Conservation (phyloP, 768 basidiomycete species). For the Podaxis rugospora region DNA sequence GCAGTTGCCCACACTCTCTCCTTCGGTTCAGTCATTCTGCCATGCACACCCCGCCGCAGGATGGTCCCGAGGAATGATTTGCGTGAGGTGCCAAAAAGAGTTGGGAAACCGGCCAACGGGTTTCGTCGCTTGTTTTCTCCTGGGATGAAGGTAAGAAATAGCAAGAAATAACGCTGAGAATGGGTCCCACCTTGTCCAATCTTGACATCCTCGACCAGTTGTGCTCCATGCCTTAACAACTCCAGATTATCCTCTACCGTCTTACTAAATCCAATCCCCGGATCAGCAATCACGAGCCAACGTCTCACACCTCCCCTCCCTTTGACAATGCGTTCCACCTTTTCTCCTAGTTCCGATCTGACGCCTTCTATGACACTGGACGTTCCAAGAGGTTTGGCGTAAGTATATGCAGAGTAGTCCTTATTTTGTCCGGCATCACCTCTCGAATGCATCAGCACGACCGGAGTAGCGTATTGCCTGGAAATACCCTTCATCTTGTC, state of each 20-base stretch:
- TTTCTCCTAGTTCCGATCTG: constrained; percentile 62
- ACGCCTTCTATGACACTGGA: constrained; percentile 64
- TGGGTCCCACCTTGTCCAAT: constrained; percentile 25
- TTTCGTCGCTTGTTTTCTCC: constrained; percentile 30
- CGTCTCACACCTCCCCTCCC: constrained; percentile 70
- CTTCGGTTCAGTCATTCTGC: constrained; percentile 52
- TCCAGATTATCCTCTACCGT: constrained; percentile 67
- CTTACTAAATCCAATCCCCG: constrained; percentile 95
- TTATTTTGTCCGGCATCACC: constrained; percentile 79
- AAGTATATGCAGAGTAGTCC: constrained; percentile 46
- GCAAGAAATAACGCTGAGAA: neutral
- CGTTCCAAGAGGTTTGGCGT: constrained; percentile 21
- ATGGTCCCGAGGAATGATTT: constrained; percentile 82
- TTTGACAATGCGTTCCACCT: constrained; percentile 59
- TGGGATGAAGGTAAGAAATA: constrained; percentile 10
- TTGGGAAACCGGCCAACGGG: constrained; percentile 53
- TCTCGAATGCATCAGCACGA: constrained; percentile 92
- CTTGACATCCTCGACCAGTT: constrained; percentile 37
- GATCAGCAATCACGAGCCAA: constrained; percentile 90
- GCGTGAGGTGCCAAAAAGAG: constrained; percentile 73
- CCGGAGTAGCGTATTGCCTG: constrained; percentile 64
- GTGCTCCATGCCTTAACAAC: constrained; percentile 50
- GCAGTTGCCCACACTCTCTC: constrained; percentile 80
- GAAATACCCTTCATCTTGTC: constrained; percentile 62
- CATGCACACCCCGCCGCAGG: constrained; percentile 45